These are phyloP conservation scores for Saccharum officinarum DNA, from an alignment of 176 grass and related monocot species.

Conservation along the genomic window DNA sequence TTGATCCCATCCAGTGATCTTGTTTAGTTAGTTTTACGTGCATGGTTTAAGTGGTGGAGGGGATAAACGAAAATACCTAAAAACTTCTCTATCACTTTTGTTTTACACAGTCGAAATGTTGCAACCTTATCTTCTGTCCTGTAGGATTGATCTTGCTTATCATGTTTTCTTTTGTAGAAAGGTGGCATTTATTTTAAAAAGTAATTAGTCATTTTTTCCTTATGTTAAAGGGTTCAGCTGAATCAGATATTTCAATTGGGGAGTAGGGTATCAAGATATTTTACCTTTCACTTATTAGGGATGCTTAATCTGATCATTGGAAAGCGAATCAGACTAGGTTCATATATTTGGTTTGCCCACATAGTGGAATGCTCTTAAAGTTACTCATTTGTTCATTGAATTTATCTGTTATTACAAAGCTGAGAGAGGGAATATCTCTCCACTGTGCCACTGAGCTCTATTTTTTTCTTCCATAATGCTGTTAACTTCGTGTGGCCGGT, in stretches of 20 bases:
- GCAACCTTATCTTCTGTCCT: background rate
- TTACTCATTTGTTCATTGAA: background rate
- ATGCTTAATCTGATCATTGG: background rate
- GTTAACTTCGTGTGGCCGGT: background rate
- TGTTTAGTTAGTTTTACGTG: constrained; percentile 4
- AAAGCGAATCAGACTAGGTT: background rate
- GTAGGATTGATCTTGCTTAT: background rate
- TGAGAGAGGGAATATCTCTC: background rate
- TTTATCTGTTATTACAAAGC: background rate
- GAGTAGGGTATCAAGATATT: background rate
- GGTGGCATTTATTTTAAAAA: background rate
- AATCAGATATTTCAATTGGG: background rate
- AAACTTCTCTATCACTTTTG: background rate
- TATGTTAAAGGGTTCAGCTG: background rate
- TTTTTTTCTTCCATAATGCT: constrained; percentile 4
- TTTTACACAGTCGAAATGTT: background rate
- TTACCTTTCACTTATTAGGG: background rate
- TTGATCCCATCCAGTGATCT: constrained; percentile 16
- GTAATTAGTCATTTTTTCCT: background rate
- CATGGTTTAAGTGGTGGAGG: background rate
- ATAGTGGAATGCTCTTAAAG: background rate
- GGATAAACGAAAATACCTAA: background rate
- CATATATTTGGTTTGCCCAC: background rate
- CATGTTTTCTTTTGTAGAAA: background rate
- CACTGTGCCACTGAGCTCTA: background rate